phyloP scores from a whole-genome alignment of 495 filamentous ascomycete species.

The Podospora didyma region DNA sequence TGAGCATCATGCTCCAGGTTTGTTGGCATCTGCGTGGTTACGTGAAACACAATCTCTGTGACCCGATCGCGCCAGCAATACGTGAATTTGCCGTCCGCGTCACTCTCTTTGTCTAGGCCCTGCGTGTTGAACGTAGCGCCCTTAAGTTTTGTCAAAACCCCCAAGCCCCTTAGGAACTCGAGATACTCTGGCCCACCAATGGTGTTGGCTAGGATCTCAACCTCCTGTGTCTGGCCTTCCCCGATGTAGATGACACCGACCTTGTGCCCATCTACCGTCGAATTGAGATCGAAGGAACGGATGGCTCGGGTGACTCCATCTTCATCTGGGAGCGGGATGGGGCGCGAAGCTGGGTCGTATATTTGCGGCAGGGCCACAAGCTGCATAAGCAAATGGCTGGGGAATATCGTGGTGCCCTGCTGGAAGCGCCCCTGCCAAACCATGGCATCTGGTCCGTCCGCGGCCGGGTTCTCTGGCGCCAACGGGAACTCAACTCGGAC shows the following conservation, averaged over 20 bases:
- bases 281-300: conserved; percentile 75
- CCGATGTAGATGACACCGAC: conserved; percentile 91
- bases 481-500: conserved; percentile 68
- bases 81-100: conserved; percentile 78
- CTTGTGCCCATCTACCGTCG: conserved; percentile 92
- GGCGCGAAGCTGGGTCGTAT: conserved; percentile 54
- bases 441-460: conserved; percentile 38
- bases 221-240: conserved; percentile 73
- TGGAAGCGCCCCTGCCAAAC: conserved; percentile 38
- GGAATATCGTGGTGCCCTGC: conserved; percentile 54
- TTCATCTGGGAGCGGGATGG: conserved; percentile 78
- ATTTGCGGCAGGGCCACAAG: conserved; percentile 65
- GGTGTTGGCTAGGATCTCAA: conserved; percentile 79
- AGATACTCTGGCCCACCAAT: conserved; percentile 81
- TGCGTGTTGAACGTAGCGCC: conserved; percentile 88
- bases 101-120: conserved; percentile 71
- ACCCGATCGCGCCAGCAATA: conserved; percentile 93
- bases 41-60: conserved; percentile 92
- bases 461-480: conserved; percentile 61
- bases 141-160: conserved; percentile 72
- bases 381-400: conserved; percentile 82
- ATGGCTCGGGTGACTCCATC: conserved; percentile 74
- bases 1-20: conserved; percentile 68
- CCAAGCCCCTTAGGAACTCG: conserved; percentile 74
- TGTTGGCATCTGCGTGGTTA: conserved; percentile 95